Base-by-base conservation (phyloP, 164 flowering plant species). In the Aristolochia californica region DNA sequence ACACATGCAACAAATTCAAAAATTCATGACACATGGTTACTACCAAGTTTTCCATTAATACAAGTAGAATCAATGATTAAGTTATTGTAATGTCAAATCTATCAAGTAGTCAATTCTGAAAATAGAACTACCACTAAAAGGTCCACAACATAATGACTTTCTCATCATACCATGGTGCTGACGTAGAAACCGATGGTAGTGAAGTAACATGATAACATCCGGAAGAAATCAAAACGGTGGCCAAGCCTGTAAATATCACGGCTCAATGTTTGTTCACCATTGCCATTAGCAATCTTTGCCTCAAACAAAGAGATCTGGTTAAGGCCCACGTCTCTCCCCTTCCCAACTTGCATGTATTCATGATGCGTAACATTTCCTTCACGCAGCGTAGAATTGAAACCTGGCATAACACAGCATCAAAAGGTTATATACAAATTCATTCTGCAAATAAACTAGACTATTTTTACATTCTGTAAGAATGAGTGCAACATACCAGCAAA, bases 361-460 rank as follows among this genome's bases (percentile, higher is more conserved):
- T 94, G 99, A 75, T 94, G 96, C 51, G 99, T 94, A 24, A 94
- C 91, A 77, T 94, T 94, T 56, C 99, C 99, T 75, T 83, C 88
- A 58, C 96, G 84, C 22, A 94, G 95, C 48, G 99, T 94, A 25
- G 97, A 94, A 70, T 94, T 94, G 73, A 84, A 94, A 34, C 99
- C 99, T 93, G 78, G 54, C 67, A 52, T 5, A 4, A 27, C 43
- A 55, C 52, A 51, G 20, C 56, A 53, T 18, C 26, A 53, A 47
- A 34, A 5, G 5, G 43, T 18, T 55, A 25, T 14, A 57, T 21
- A 2, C 40, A 34, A 34, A 34, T 34, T 12, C 40, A 34, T 34
- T 12, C 40, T 34, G 40, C 40, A 34, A 34, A 34, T 34, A 34
- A 34, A 2, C 7, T 34, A 34, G 40, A 34, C 40, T 12, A 34